phyloP scores from a whole-genome alignment of 345 rosid species.

The Hibiscus mutabilis region DNA sequence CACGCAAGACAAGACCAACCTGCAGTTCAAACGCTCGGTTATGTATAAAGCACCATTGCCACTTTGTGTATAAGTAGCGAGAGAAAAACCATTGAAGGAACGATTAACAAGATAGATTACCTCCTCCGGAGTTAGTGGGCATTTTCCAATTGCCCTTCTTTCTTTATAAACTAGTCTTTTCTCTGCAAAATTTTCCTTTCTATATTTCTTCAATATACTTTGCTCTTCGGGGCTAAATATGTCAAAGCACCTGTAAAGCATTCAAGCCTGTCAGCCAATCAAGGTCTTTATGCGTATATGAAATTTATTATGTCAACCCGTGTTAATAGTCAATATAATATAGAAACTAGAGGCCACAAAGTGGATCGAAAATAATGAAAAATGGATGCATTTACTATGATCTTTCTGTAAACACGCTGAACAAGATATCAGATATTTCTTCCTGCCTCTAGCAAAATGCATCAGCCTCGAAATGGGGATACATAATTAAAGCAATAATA shows the following conservation, averaged over 20 bases:
- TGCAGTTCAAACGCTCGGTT: constrained; percentile 29
- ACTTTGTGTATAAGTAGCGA: constrained; percentile 4
- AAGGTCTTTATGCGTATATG: not conserved
- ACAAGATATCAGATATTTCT: too few species aligned
- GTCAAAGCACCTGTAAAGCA: constrained; percentile 71
- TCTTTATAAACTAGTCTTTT: constrained; percentile 58
- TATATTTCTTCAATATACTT: constrained; percentile 63
- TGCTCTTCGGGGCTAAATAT: constrained; percentile 78
- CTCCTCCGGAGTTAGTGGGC: constrained; percentile 93
- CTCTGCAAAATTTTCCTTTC: constrained; percentile 73
- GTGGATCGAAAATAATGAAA: too few species aligned
- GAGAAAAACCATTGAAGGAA: not conserved
- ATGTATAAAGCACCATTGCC: not conserved
- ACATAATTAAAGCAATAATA: too few species aligned
- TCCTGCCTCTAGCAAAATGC: too few species aligned
- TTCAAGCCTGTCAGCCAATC: constrained; percentile 1
- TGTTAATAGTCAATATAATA: not conserved
- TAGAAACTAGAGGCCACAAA: too few species aligned
- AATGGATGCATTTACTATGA: too few species aligned
- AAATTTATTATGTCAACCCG: not conserved
- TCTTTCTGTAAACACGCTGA: too few species aligned
- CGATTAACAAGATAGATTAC: constrained; percentile 24
- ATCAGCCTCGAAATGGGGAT: too few species aligned
- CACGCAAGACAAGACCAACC: constrained; percentile 89
- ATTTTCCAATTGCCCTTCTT: constrained; percentile 88